Percentiles rank a stretch among this genome's conserved stretches.
Evolutionary conservation across 2,329 filamentous ascomycete genomes (phyloP).

Genomic region (Xylariaceae sp.): DNA sequence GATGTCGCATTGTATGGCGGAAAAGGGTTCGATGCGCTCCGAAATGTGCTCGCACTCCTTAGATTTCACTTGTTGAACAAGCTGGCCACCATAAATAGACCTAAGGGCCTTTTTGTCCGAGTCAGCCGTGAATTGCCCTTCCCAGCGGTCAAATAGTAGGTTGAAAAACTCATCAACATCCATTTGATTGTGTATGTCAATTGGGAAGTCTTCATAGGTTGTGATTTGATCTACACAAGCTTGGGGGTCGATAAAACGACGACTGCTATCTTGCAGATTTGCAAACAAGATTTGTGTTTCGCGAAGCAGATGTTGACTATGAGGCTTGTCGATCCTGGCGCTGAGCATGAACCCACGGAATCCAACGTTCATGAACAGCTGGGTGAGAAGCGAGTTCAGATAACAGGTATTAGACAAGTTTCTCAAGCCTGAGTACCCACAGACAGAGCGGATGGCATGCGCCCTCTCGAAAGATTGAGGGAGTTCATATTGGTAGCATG

Average conservation of each 20-base stretch:
- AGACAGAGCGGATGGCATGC: slow-evolving; percentile 64
- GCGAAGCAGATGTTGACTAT: slow-evolving; percentile 61
- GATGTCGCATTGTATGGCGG: slow-evolving; percentile 92
- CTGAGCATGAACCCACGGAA: slow-evolving; percentile 81
- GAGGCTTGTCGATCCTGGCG: slow-evolving; percentile 50
- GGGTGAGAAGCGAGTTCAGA: slow-evolving; percentile 87
- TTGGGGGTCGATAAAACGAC: slow-evolving; percentile 66
- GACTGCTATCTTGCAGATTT: slow-evolving; percentile 76
- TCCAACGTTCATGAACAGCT: slow-evolving; percentile 89
- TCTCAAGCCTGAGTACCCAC: slow-evolving; percentile 81
- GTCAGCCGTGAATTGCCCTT: slow-evolving; percentile 65
- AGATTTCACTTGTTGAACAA: slow-evolving; percentile 92
- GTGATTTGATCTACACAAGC: slow-evolving; percentile 69
- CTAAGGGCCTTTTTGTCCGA: slow-evolving; percentile 69
- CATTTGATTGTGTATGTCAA: slow-evolving; percentile 90
- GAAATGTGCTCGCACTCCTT: slow-evolving; percentile 94
- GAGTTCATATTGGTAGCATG: slow-evolving; percentile 57
- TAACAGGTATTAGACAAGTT: slow-evolving; percentile 98
- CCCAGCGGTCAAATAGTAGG: slow-evolving; percentile 84
- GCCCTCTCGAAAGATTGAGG: slow-evolving; percentile 57
- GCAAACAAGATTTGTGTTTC: slow-evolving; percentile 79
- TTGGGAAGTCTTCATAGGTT: slow-evolving; percentile 73
- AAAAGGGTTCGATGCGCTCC: slow-evolving; percentile 83
- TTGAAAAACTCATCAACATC: slow-evolving; percentile 98
- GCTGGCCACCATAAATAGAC: slow-evolving; percentile 82